Base-by-base conservation (phyloP, 768 basidiomycete species). In the Lentinula edodes region DNA sequence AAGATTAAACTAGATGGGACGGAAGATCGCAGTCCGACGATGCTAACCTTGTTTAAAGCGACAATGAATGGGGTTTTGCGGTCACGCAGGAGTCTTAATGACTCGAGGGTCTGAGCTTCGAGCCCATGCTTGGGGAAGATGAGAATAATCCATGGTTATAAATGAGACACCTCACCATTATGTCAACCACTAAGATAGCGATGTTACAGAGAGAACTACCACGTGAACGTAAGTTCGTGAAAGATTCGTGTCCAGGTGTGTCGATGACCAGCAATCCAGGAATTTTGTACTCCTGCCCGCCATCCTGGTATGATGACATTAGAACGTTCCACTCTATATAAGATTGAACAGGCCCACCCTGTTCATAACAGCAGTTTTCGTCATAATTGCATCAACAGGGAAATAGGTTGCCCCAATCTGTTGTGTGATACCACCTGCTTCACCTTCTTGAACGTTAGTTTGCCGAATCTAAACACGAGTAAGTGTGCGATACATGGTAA, bases 401-500 rank as follows among this genome's bases (percentile, higher is more conserved):
- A 99, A 98, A 80, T 95, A 99, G 0, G 97, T 98, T 20, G 97
- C 97, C 80, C 97, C 97, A 66, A 99, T 99, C 73, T 99, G 97
- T 74, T 98, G 97, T 0, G 97, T 99, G 73, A 99, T 99, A 77
- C 97, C 97, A 66, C 97, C 97, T 2, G 97, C 97, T 83, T 99
- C 97, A 59, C 97, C 97, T 72, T 98, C 97, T 75, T 98, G 95
- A 20, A 99, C 97, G 66, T 98, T 98, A 5, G 96, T 98, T 89
- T 98, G 96, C 66, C 97, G 95, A 72, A 99, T 99, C 94, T 97
- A 60, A 60, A n/a, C 38, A 28, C 9, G 52, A 63, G 54, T 38
- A 15, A 18, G 41, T 9, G 12, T 12, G 23, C 54, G 51, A 20
- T 32, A 28, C 53, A 59, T 16, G 38, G 51, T 64, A 9, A 45